A percentile compares a stretch with the other conserved stretches of the same genome.
Conservation (phyloP, 1,284 basidiomycete genomes). For the Ceratobasidium sp. region DNA sequence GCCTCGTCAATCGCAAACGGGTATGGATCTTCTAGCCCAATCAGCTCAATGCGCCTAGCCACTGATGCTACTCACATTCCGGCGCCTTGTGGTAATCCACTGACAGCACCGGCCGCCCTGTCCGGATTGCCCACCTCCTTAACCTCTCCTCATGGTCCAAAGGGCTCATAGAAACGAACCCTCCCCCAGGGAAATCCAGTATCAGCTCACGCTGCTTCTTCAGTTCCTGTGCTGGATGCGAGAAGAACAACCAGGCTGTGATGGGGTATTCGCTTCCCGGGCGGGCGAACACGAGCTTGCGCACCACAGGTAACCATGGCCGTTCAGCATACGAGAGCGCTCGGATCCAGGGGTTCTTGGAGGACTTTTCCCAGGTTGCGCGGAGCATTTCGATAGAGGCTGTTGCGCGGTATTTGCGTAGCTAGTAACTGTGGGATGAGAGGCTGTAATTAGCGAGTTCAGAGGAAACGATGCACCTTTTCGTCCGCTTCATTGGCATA, state of each 20-base stretch:
- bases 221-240: slow-evolving; percentile 72
- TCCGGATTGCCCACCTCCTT: slow-evolving; percentile 80
- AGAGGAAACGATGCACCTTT: slow-evolving; percentile 64
- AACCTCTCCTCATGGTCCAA: slow-evolving; percentile 96
- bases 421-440: slow-evolving; percentile 56
- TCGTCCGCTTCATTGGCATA: slow-evolving; percentile 94
- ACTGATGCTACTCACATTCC: slow-evolving; percentile 69
- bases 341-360: slow-evolving; percentile 73
- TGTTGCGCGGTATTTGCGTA: slow-evolving; percentile 87
- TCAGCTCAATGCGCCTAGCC: slow-evolving; percentile 13
- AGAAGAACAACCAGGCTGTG: slow-evolving; percentile 84
- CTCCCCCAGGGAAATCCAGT: slow-evolving; percentile 92
- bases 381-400: slow-evolving; percentile 96
- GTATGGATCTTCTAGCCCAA: slow-evolving; percentile 73
- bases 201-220: slow-evolving; percentile 77
- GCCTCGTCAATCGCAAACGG: slow-evolving; percentile 95
- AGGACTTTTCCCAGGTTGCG: slow-evolving; percentile 94
- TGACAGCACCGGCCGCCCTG: slow-evolving; percentile 80
- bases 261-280: slow-evolving; percentile 86
- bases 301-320: slow-evolving; percentile 66
- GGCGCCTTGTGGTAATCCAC: slow-evolving; percentile 97
- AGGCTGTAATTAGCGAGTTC: not conserved
- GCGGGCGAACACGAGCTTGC: slow-evolving; percentile 81
- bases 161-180: slow-evolving; percentile 94
- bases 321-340: slow-evolving; percentile 66